Evolutionary conservation across 192 early-diverging fungal genomes (phyloP).

Genomic region (Coemansia javaensis): DNA sequence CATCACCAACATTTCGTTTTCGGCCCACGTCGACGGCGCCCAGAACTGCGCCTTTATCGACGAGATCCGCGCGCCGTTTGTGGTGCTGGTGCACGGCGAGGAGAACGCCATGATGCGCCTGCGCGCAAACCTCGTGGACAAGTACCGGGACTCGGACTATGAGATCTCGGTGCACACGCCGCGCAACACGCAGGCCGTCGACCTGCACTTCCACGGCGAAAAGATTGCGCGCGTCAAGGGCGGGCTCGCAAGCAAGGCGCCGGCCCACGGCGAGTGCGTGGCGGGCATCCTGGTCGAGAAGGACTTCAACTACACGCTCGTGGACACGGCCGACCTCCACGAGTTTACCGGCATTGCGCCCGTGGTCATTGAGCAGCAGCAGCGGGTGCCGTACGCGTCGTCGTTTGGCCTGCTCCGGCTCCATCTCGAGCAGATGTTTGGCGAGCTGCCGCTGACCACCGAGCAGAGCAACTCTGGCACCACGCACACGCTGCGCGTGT

Average conservation of each 20-base stretch:
- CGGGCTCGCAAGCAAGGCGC: slow-evolving; percentile 69
- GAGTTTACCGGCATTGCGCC: slow-evolving; percentile 78
- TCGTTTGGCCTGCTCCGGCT: slow-evolving; percentile 75
- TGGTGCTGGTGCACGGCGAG: slow-evolving; percentile 96
- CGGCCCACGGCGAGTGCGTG: slow-evolving; percentile 61
- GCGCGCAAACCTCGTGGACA: slow-evolving; percentile 77
- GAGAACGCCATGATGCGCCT: slow-evolving; percentile 89
- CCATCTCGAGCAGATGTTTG: slow-evolving; percentile 96
- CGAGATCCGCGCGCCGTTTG: slow-evolving; percentile 83
- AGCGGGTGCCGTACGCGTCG: slow-evolving; percentile 68
- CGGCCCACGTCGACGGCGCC: slow-evolving; percentile 94
- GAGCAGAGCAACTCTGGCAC: slow-evolving; percentile 17
- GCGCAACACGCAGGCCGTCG: slow-evolving; percentile 81
- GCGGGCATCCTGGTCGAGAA: slow-evolving; percentile 81
- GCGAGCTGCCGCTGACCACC: slow-evolving; percentile 45
- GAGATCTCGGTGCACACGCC: slow-evolving; percentile 84
- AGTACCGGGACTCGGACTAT: slow-evolving; percentile 73
- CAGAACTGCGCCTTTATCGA: slow-evolving; percentile 97
- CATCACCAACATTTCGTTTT: slow-evolving; percentile 94
- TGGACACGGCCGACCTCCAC: slow-evolving; percentile 73
- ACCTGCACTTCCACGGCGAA: slow-evolving; percentile 90
- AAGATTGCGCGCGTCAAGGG: slow-evolving; percentile 87
- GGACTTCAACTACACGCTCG: slow-evolving; percentile 86
- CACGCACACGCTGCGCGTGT: slow-evolving; percentile 50
- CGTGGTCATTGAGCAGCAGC: slow-evolving; percentile 73